These are phyloP conservation scores for Nannochloropsis limnetica DNA, from an alignment of 352 stramenopile species.

Conservation along the genomic window DNA sequence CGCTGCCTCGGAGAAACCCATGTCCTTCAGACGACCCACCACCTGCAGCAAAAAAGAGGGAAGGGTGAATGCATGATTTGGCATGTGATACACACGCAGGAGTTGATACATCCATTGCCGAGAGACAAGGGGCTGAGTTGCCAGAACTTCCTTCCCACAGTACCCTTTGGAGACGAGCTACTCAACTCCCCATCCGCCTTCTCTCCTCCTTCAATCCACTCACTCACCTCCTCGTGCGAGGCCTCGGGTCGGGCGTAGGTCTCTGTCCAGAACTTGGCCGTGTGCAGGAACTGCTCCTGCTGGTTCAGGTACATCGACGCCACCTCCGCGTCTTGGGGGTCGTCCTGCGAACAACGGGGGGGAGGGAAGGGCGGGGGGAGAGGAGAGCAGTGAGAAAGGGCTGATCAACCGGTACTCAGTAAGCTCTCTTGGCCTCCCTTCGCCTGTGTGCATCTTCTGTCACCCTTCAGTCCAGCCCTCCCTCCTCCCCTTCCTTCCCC, in stretches of 20 bases:
- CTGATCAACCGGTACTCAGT: not conserved
- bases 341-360: not conserved
- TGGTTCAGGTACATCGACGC: constrained; percentile 89
- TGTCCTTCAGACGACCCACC: constrained; percentile 66
- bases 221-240: constrained; percentile 28
- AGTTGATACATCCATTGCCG: not conserved
- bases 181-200: not conserved
- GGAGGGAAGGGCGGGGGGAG: not conserved
- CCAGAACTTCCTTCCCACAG: too few species aligned
- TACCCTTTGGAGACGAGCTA: too few species aligned
- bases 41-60: constrained; percentile 53
- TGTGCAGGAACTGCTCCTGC: constrained; percentile 77
- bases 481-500: not conserved
- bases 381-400: not conserved
- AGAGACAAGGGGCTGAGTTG: not conserved
- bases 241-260: constrained; percentile 65
- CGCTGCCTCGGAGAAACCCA: constrained; percentile 70
- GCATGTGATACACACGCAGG: not conserved
- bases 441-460: not conserved
- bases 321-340: constrained; percentile 79
- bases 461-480: not conserved
- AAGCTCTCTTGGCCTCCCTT: not conserved
- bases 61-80: not conserved
- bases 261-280: constrained; percentile 88
- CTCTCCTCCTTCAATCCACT: not conserved